These are phyloP conservation scores for Saturnispora galanensis DNA, from an alignment of 805 yeast genomes.

Conservation along the genomic window DNA sequence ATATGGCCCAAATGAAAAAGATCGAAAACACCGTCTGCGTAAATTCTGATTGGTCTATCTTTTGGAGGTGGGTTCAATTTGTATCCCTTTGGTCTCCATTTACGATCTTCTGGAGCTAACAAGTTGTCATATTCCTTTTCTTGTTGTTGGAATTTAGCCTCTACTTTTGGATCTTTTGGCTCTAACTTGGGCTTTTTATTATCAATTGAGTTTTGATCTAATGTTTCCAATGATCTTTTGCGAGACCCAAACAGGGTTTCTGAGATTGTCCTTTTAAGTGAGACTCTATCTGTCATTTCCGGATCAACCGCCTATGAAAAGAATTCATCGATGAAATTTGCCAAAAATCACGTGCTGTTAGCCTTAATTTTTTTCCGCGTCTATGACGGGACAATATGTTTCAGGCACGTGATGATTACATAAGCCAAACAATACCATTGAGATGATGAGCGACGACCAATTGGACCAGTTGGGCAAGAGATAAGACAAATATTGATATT, in stretches of 20 bases:
- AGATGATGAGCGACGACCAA: too few species aligned
- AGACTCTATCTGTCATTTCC: background rate
- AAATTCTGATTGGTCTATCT: conserved; percentile 83
- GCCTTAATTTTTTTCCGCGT: too few species aligned
- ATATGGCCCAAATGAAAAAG: conserved; percentile 94
- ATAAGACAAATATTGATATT: too few species aligned
- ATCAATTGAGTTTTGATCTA: background rate
- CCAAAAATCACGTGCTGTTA: too few species aligned
- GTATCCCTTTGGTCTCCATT: conserved; percentile 73
- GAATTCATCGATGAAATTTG: background rate
- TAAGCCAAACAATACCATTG: too few species aligned
- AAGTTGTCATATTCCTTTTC: conserved; percentile 56
- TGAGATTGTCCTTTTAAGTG: conserved; percentile 11
- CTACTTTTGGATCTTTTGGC: conserved; percentile 14
- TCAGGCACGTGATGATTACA: too few species aligned
- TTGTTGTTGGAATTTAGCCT: conserved; percentile 18
- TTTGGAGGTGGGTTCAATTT: conserved; percentile 72
- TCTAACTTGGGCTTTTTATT: background rate
- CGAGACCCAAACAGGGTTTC: conserved; percentile 11
- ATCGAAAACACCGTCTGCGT: conserved; percentile 98
- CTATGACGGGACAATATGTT: too few species aligned
- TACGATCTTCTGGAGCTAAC: conserved; percentile 61
- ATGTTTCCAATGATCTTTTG: conserved; percentile 8
- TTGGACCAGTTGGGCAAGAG: too few species aligned
- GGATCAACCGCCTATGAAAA: background rate